Percentiles rank a stretch among this genome's conserved stretches.
Evolutionary conservation across 2,329 filamentous ascomycete species (phyloP).

Genomic region (Calonectria honghensis): DNA sequence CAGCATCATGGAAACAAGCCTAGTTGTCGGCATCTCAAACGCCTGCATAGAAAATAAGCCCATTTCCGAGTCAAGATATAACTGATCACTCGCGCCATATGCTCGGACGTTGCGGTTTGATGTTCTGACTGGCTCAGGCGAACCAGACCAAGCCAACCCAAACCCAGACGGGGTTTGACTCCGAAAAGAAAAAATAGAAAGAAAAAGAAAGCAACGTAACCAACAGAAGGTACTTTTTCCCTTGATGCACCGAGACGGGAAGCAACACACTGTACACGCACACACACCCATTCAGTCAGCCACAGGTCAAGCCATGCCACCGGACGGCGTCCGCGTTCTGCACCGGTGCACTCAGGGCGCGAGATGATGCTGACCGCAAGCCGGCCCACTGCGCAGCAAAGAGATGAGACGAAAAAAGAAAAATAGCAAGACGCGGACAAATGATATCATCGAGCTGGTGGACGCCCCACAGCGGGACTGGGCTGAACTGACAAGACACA

Average conservation of each 20-base stretch:
- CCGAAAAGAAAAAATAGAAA: neutral
- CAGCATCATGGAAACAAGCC: constrained; percentile 10
- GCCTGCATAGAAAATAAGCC: constrained; percentile 21
- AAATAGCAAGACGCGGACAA: constrained; percentile 21
- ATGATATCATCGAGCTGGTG: constrained; percentile 25
- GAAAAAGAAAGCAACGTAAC: neutral
- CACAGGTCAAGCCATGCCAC: constrained; percentile 26
- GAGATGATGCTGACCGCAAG: constrained; percentile 6
- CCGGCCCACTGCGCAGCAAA: constrained; percentile 5
- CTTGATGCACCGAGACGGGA: constrained; percentile 7
- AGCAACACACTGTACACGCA: constrained; percentile 8
- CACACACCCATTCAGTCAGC: constrained; percentile 19
- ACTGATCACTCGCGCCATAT: constrained; percentile 23
- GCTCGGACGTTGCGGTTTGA: constrained; percentile 18
- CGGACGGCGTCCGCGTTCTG: constrained; percentile 27
- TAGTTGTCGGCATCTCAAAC: constrained; percentile 3
- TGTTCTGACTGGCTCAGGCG: constrained; percentile 23
- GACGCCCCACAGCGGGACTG: constrained; percentile 26
- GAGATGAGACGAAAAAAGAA: constrained; percentile 21
- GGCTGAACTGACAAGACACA: constrained; percentile 18
- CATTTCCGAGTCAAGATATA: constrained; percentile 27
- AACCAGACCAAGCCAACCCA: neutral
- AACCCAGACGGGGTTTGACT: constrained; percentile 15
- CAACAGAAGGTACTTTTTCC: constrained; percentile 19
- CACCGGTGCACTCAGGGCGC: constrained; percentile 25